A percentile compares a stretch with the other conserved stretches of the same genome.
Conservation (phyloP, 2,329 filamentous ascomycete species). For the Periconia digitata region DNA sequence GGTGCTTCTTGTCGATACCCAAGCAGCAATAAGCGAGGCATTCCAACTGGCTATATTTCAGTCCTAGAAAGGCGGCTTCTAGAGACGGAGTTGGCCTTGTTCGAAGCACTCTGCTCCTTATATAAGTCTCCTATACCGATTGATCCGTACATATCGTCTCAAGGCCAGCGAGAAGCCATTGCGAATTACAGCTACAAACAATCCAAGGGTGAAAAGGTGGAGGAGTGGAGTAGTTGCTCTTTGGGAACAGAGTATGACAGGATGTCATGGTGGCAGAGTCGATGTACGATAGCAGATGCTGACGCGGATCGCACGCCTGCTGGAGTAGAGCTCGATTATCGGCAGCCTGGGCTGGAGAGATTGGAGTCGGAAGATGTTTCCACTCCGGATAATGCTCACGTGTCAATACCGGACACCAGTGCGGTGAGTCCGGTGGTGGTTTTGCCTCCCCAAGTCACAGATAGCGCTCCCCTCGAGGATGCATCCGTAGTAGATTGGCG, state of each 20-base stretch:
- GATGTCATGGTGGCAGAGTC: conserved; percentile 16
- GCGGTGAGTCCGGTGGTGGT: neutral
- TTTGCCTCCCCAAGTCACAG: neutral
- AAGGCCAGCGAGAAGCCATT: conserved; percentile 9
- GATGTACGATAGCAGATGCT: neutral
- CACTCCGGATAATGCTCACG: neutral
- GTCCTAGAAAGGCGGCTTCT: conserved; percentile 23
- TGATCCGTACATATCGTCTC: conserved; percentile 8
- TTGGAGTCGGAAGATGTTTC: neutral
- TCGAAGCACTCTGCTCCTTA: conserved; percentile 20
- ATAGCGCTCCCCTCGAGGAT: neutral
- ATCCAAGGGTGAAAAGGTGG: conserved; percentile 20
- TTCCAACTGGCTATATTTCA: conserved; percentile 25
- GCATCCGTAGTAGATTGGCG: conserved; percentile 9
- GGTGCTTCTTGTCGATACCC: conserved; percentile 19
- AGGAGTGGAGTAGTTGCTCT: conserved; percentile 23
- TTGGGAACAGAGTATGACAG: conserved; percentile 14
- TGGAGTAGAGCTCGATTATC: neutral
- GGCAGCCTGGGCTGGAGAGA: neutral
- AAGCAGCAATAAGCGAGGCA: conserved; percentile 24
- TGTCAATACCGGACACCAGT: neutral
- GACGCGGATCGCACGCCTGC: neutral
- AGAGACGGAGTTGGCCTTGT: conserved; percentile 21
- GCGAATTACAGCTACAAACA: conserved; percentile 16
- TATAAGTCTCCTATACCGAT: conserved; percentile 13